Conservation (phyloP, 2,329 filamentous ascomycete species). For the Grosmannia huntii region DNA sequence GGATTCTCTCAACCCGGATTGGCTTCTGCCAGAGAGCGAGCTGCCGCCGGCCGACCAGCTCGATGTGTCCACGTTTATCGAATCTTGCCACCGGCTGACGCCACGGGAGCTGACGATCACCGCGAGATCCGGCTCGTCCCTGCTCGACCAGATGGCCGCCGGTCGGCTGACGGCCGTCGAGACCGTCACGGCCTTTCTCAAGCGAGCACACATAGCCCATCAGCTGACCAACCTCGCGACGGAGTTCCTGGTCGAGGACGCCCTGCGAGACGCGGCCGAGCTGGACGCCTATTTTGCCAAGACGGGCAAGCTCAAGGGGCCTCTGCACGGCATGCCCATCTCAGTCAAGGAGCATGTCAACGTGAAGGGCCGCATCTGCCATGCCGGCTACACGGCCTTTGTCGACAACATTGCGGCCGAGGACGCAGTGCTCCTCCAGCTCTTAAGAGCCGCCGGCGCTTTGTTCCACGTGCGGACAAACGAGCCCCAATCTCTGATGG, state of each 20-base stretch:
- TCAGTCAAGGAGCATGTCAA: slow-evolving; percentile 25
- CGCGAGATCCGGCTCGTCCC: neutral
- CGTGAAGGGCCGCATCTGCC: slow-evolving; percentile 11
- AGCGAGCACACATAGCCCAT: neutral
- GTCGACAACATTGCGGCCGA: neutral
- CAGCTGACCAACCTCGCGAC: slow-evolving; percentile 14
- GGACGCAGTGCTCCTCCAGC: slow-evolving; percentile 7
- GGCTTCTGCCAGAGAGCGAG: neutral
- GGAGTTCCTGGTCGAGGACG: slow-evolving; percentile 21
- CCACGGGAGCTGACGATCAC: slow-evolving; percentile 1
- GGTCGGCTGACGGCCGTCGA: slow-evolving; percentile 1
- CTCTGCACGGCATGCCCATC: slow-evolving; percentile 29
- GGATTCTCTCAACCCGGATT: neutral
- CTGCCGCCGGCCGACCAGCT: neutral
- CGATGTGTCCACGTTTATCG: neutral
- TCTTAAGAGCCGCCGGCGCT: slow-evolving; percentile 16
- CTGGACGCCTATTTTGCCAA: slow-evolving; percentile 19
- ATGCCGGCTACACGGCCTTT: neutral
- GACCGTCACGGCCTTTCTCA: neutral
- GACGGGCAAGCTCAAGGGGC: slow-evolving; percentile 19
- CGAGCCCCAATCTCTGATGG: slow-evolving; percentile 15
- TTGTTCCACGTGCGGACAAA: slow-evolving; percentile 14
- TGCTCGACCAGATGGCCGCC: neutral
- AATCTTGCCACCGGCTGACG: neutral
- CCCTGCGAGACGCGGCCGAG: slow-evolving; percentile 17